Percentiles rank a stretch among this genome's conserved stretches.
phyloP scores from a whole-genome alignment of 768 basidiomycete species.

The Xerocomus spinulosus region DNA sequence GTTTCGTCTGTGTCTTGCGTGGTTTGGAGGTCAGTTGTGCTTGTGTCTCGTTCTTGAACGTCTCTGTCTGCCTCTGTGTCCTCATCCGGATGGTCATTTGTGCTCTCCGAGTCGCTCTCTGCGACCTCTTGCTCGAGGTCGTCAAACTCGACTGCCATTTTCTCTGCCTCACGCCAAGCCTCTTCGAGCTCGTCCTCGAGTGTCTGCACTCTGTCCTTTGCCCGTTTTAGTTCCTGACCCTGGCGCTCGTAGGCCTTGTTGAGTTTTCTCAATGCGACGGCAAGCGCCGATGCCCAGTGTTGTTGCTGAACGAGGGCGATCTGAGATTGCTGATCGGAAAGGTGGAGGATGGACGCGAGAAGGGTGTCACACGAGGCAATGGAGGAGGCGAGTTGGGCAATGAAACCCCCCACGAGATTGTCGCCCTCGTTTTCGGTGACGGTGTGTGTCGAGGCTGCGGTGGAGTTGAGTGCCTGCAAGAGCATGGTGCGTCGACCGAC shows the following conservation, averaged over 20 bases:
- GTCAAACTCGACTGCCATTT: conserved; percentile 68
- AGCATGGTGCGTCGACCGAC: conserved; percentile 65
- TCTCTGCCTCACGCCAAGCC: conserved; percentile 76
- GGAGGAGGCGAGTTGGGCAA: conserved; percentile 57
- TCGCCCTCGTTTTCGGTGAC: conserved; percentile 33
- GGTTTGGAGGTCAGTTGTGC: conserved; percentile 6
- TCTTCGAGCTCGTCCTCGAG: conserved; percentile 72
- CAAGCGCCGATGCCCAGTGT: conserved; percentile 73
- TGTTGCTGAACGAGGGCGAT: conserved; percentile 54
- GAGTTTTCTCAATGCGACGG: conserved; percentile 73
- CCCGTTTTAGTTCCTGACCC: conserved; percentile 49
- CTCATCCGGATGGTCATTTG: neutral
- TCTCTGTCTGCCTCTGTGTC: neutral
- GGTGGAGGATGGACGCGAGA: conserved; percentile 51
- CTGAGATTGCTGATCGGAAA: conserved; percentile 62
- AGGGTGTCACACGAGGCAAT: conserved; percentile 55
- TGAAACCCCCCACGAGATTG: conserved; percentile 39
- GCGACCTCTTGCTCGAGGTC: conserved; percentile 41
- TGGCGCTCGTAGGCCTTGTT: conserved; percentile 70
- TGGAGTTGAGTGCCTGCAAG: conserved; percentile 62
- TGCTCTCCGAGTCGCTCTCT: conserved; percentile 17
- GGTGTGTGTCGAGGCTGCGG: conserved; percentile 28
- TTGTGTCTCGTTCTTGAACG: neutral
- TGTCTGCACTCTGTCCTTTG: conserved; percentile 44
- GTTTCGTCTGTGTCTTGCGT: conserved; percentile 27